Evolutionary conservation across 1,284 basidiomycete genomes (phyloP), one percentile per base, ranked within the genome.

Genomic region (Ganoderma lingzhi): DNA sequence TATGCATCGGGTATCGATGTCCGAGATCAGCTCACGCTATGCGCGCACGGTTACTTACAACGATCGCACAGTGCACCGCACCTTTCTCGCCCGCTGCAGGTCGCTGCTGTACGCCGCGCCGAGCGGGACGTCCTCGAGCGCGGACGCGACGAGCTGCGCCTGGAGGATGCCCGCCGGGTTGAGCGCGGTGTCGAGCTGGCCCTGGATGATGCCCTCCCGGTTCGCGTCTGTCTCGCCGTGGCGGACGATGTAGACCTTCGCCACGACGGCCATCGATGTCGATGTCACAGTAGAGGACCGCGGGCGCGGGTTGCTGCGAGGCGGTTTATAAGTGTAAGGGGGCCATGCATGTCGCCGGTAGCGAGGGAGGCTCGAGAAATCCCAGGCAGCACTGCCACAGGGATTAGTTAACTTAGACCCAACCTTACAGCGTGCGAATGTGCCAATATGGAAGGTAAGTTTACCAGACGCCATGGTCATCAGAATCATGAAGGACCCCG

Each of bases 141-240:
- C 85, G 67, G 84, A 79, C 3, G 85, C 90, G 6, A 88, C 85
- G 68, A 84, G 79, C 69, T 75, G 75, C 17, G 90, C 90, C 78
- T 94, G 92, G 65, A 80, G 78, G 62, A 84, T 67, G 12, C 92
- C 92, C 2, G 78, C 79, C 10, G 82, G 84, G 74, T 94, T 93
- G 73, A 94, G 81, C 41, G 78, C 72, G 15, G 89, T 89, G 79
- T 94, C 90, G 68, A 87, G 75, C 5, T 93, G 92, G 56, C 93
- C 92, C 81, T 94, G 92, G 62, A 93, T 86, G 69, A 91, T 87
- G 35, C 82, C 82, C 12, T 81, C 78, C 65, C 82, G 80, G 77
- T 93, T 94, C 76, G 86, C 88, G 62, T 88, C 84, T 39, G 92
- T 94, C 81, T 94, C 92, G 42, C 92, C 93, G 74, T 94, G 93